A percentile compares a stretch with the other conserved stretches of the same genome.
phyloP scores from a whole-genome alignment of 2,329 filamentous ascomycete species.

The Ophiostoma ips region DNA sequence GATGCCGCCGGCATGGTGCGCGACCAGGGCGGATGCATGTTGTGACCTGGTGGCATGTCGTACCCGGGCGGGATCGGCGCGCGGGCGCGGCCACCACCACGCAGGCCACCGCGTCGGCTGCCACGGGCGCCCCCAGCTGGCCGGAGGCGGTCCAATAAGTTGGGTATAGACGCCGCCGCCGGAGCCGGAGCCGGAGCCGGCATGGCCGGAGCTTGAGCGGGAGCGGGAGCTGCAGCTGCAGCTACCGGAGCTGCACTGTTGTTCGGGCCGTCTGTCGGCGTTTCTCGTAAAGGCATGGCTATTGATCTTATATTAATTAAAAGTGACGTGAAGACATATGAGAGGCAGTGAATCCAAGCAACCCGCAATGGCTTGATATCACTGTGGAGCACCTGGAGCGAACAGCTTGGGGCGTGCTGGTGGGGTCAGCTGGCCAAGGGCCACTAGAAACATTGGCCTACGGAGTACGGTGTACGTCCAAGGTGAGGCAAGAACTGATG shows the following conservation, averaged over 20 bases:
- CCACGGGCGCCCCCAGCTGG: conserved; percentile 21
- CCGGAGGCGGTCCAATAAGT: conserved; percentile 36
- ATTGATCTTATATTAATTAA: not conserved
- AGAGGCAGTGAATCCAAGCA: not conserved
- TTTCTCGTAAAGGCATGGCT: not conserved
- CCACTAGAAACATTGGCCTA: too few species aligned
- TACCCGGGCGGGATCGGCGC: not conserved
- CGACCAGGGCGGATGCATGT: not conserved
- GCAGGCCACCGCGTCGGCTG: not conserved
- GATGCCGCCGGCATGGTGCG: not conserved
- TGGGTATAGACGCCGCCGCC: conserved; percentile 49
- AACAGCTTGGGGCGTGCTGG: not conserved
- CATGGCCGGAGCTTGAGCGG: not conserved
- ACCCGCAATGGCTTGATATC: not conserved
- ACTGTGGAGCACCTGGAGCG: not conserved
- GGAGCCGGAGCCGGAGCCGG: conserved; percentile 46
- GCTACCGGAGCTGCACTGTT: not conserved
- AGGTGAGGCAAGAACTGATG: not conserved
- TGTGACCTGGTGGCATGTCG: not conserved
- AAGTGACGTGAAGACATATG: too few species aligned
- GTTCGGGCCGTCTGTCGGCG: not conserved
- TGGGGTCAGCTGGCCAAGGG: not conserved
- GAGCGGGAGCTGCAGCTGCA: not conserved
- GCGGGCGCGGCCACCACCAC: not conserved
- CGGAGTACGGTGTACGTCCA: too few species aligned